Evolutionary conservation across 2,329 filamentous ascomycete species (phyloP), one percentile per base, ranked within the genome.

Genomic region (Kalmusia sp.): DNA sequence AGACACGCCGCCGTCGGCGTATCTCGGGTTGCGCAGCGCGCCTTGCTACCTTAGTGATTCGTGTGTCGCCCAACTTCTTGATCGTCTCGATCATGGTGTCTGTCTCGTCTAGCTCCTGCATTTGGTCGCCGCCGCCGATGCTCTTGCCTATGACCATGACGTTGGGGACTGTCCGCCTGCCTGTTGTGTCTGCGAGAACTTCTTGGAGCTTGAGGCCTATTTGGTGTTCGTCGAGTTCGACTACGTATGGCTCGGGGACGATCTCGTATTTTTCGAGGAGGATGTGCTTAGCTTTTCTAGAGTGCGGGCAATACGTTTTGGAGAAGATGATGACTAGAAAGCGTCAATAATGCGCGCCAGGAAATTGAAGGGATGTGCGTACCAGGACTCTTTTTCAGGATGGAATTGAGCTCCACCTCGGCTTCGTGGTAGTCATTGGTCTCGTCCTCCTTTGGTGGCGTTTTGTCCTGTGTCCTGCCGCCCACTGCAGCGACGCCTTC

Each of bases 291-390:
- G 95, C 95, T 63, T 86, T 87, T 70, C 87, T 89, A 46, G 92
- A 97, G 77, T 85, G 88, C 1, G 90, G 92, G 75, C 95, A 99
- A 77, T 93, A 96, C 1, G 90, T 86, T 76, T 99, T 98, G 59
- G 92, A 96, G 79, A 98, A 98, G 65, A 99, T 91, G 72, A 97
- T 90, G 55, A 98, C 92, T 95, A 61, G 5, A 24, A 11, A 3
- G 12, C 15, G 21, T 65, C 54, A 65, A 57, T 30, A 59, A 9
- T 17, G 33, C 4, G 6, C 24, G 14, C n/a, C 24, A 15, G 6
- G 34, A 39, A 8, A 6, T 24, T 4, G 4, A n/a, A n/a, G 45
- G 3, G 15, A 15, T 4, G 14, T 21, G 53, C 69, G 15, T 84
- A 96, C 92, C 88, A 14, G 93, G 92, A 3, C 91, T 87, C 69